phyloP scores from a whole-genome alignment of 331 rosid genomes.

The Cydonia oblonga region DNA sequence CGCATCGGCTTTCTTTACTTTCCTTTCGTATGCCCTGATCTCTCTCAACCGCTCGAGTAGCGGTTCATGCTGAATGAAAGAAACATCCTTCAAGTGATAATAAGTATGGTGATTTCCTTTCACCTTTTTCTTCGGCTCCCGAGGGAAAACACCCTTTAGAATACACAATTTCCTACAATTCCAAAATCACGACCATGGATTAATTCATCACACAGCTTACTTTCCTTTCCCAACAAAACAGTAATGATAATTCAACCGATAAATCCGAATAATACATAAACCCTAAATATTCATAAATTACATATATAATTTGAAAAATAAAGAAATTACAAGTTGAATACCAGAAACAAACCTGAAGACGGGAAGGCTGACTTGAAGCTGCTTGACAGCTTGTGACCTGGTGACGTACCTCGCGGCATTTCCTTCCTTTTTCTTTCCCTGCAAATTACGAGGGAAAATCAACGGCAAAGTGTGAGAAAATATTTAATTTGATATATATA shows the following conservation, averaged over 20 bases:
- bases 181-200: not conserved
- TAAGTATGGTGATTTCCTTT: constrained; percentile 85
- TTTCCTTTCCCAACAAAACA: too few species aligned
- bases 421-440: constrained; percentile 96
- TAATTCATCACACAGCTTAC: not conserved
- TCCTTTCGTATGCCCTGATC: constrained; percentile 52
- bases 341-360: constrained; percentile 52
- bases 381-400: constrained; percentile 74
- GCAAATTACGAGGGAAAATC: not conserved
- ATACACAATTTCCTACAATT: constrained; percentile 66
- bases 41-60: constrained; percentile 61
- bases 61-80: constrained; percentile 85
- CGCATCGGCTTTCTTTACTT: constrained; percentile 72
- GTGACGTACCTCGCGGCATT: constrained; percentile 80
- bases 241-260: not conserved
- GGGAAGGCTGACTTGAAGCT: constrained; percentile 68
- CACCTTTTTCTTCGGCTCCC: constrained; percentile 93
- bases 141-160: constrained; percentile 78
- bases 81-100: constrained; percentile 80
- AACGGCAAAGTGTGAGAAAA: not conserved
- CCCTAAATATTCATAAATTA: not conserved
- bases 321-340: not conserved
- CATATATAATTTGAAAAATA: not conserved
- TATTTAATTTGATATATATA: not conserved
- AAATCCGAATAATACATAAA: not conserved